Conservation (phyloP, 805 yeast genomes). For the Maudiozyma turicensis region DNA sequence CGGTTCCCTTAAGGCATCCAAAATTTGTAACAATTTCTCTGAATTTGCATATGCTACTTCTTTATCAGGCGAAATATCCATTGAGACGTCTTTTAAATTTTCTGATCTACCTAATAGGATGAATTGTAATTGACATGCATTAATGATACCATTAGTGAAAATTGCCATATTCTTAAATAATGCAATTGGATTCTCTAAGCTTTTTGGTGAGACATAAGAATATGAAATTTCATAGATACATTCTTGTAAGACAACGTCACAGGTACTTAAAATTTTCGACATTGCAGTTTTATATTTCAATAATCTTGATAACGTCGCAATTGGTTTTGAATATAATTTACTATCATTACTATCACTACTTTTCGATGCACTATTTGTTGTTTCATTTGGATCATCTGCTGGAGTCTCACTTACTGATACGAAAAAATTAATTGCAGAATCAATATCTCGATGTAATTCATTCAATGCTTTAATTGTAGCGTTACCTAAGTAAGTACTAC, state of each 20-base stretch:
- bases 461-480: constrained; percentile 33
- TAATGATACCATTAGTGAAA: constrained; percentile 34
- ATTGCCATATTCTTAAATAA: constrained; percentile 27
- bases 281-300: constrained; percentile 28
- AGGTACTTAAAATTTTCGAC: constrained; percentile 27
- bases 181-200: constrained; percentile 30
- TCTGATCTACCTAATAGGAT: constrained; percentile 25
- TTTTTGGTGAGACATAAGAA: constrained; percentile 37
- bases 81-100: constrained; percentile 8
- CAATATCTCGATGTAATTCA: constrained; percentile 33
- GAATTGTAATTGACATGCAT: constrained; percentile 40
- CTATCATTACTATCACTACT: background rate
- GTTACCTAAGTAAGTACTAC: constrained; percentile 39
- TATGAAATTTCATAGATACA: constrained; percentile 42
- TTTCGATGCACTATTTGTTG: background rate
- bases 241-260: constrained; percentile 35
- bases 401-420: constrained; percentile 15
- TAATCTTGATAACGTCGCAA: constrained; percentile 27
- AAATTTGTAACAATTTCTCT: constrained; percentile 23
- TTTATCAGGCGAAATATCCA: constrained; percentile 17
- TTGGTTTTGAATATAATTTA: constrained; percentile 13
- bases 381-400: background rate
- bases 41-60: constrained; percentile 33
- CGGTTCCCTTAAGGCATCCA: constrained; percentile 26
- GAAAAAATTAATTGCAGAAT: constrained; percentile 33